Evolutionary conservation across 371 early-diverging fungal genomes (phyloP).

Genomic region (Mucor indicus): DNA sequence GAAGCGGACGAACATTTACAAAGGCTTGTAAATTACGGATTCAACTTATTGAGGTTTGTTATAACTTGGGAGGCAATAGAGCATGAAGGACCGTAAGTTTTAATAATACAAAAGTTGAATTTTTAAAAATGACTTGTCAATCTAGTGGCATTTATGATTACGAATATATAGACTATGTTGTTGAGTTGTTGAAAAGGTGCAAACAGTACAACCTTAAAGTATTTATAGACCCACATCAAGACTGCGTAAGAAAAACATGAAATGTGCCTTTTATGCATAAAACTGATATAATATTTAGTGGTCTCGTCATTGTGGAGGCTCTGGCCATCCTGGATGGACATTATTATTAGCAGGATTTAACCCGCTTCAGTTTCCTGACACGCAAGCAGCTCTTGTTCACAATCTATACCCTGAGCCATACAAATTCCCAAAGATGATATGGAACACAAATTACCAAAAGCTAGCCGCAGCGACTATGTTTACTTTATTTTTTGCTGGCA

Average conservation of each 20-base stretch:
- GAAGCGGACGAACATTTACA: slow-evolving; percentile 81
- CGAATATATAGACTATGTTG: slow-evolving; percentile 76
- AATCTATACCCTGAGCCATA: slow-evolving; percentile 66
- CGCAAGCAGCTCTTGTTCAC: slow-evolving; percentile 75
- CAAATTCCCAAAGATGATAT: slow-evolving; percentile 77
- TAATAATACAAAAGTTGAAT: not conserved
- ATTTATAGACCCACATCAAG: slow-evolving; percentile 84
- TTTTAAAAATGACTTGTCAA: slow-evolving; percentile 26
- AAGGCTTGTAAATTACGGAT: slow-evolving; percentile 74
- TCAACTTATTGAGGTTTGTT: slow-evolving; percentile 73
- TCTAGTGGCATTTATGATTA: slow-evolving; percentile 80
- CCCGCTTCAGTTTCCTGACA: slow-evolving; percentile 54
- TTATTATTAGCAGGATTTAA: slow-evolving; percentile 72
- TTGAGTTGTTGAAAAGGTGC: slow-evolving; percentile 61
- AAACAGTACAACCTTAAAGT: slow-evolving; percentile 68
- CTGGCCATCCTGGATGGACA: slow-evolving; percentile 91
- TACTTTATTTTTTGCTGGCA: slow-evolving; percentile 78
- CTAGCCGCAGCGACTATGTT: slow-evolving; percentile 85
- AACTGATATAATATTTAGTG: too few relatives aligned
- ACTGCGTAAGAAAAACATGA: slow-evolving; percentile 65
- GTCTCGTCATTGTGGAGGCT: slow-evolving; percentile 78
- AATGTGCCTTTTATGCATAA: too few relatives aligned
- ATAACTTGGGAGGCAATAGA: slow-evolving; percentile 89
- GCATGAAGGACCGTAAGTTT: slow-evolving; percentile 72
- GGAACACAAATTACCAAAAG: slow-evolving; percentile 86